Evolutionary conservation across 306 rosid species (phyloP).

Genomic region (Ziziphus jujuba): DNA sequence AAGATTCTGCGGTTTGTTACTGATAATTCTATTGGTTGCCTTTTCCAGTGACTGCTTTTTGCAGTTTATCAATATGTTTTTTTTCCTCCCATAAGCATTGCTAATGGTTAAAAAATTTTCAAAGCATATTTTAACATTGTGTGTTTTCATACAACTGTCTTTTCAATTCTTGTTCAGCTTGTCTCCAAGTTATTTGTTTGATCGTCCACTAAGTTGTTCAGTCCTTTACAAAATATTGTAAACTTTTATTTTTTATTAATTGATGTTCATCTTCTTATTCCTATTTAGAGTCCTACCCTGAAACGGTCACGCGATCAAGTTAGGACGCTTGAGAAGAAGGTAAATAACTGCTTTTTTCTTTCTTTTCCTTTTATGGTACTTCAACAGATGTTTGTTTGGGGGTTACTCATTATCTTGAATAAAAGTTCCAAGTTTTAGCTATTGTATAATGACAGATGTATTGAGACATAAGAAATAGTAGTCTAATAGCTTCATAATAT

Average conservation of each 20-base stretch:
- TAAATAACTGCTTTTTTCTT: constrained; percentile 21
- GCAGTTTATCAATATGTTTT: neutral
- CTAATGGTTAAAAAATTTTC: no score
- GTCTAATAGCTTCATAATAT: no score
- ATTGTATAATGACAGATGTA: no score
- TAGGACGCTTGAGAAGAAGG: constrained; percentile 73
- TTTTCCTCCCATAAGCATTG: no score
- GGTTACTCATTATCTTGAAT: no score
- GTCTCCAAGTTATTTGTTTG: constrained; percentile 19
- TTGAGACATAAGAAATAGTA: no score
- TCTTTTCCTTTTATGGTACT: neutral
- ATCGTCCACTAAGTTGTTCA: constrained; percentile 4
- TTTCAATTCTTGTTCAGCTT: constrained; percentile 5
- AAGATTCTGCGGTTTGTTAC: constrained; percentile 92
- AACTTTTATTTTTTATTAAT: neutral
- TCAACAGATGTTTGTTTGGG: neutral
- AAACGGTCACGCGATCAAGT: constrained; percentile 70
- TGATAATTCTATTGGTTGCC: constrained; percentile 18
- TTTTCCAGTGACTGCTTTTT: neutral
- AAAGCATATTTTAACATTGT: neutral
- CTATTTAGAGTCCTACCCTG: constrained; percentile 63
- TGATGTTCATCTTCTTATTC: constrained; percentile 11
- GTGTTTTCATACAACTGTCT: constrained; percentile 17
- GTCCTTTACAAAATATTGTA: neutral
- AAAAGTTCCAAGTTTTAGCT: no score